Conservation (phyloP, 1,139 yeast species). For the Torulaspora pretoriensis region DNA sequence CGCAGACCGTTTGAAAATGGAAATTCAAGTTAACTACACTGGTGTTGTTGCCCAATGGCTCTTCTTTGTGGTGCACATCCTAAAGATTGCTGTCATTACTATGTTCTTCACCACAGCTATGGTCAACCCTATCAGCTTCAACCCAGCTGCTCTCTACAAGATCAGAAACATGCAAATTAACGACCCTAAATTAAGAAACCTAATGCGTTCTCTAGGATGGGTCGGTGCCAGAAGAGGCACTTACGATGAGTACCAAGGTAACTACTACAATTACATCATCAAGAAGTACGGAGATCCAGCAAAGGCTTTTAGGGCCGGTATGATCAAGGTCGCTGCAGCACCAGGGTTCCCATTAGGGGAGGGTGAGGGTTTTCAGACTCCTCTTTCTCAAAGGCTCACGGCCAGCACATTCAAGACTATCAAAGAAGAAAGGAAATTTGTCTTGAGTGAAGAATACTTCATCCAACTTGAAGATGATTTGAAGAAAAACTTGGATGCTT, state of each 20-base stretch:
- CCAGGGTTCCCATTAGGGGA: conserved; percentile 60
- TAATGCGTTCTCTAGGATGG: conserved; percentile 76
- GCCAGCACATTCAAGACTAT: conserved; percentile 35
- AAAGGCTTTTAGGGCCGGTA: conserved; percentile 71
- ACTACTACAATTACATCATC: conserved; percentile 61
- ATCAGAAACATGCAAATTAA: conserved; percentile 30
- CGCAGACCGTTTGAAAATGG: conserved; percentile 48
- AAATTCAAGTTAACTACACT: conserved; percentile 39
- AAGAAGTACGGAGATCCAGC: conserved; percentile 73
- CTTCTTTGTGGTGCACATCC: conserved; percentile 65
- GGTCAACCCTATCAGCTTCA: conserved; percentile 66
- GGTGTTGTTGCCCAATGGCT: conserved; percentile 54
- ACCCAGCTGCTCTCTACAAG: conserved; percentile 38
- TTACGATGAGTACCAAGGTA: conserved; percentile 66
- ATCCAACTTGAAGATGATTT: conserved; percentile 47
- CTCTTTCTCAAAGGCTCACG: conserved; percentile 39
- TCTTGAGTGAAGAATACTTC: conserved; percentile 51
- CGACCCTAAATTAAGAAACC: conserved; percentile 43
- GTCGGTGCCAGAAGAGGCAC: conserved; percentile 79
- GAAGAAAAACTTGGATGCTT: conserved; percentile 35
- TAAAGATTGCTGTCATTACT: conserved; percentile 58
- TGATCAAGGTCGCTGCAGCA: conserved; percentile 53
- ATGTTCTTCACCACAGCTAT: conserved; percentile 61
- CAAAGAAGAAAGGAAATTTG: conserved; percentile 41
- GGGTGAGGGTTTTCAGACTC: conserved; percentile 83